Conservation (phyloP, 225 moss, liverwort and hornwort species). For the Polytrichum formosum region DNA sequence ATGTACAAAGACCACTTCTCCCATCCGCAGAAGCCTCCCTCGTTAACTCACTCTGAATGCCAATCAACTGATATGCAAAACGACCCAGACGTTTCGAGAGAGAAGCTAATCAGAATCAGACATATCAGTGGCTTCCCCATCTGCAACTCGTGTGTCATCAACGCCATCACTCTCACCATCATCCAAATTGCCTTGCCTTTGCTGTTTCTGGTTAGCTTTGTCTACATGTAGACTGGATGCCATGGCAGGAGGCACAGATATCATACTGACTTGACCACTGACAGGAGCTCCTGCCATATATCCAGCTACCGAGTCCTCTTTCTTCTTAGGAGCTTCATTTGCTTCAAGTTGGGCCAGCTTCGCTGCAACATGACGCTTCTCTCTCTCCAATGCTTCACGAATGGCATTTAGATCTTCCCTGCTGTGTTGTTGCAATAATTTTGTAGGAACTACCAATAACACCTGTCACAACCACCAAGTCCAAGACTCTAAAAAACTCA, state of each 20-base stretch:
- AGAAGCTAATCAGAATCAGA: slow-evolving; percentile 47
- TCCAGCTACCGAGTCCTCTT: slow-evolving; percentile 7
- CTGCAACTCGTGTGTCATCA: slow-evolving; percentile 23
- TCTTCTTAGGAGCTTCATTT: slow-evolving; percentile 4
- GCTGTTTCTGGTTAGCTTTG: neutral
- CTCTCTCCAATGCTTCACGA: slow-evolving; percentile 45
- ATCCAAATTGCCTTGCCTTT: slow-evolving; percentile 27
- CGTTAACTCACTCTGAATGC: neutral
- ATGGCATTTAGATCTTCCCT: slow-evolving; percentile 32
- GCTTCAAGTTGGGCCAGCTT: slow-evolving; percentile 48
- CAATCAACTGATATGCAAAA: neutral
- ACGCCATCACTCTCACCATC: slow-evolving; percentile 29
- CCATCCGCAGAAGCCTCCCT: neutral
- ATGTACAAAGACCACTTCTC: neutral
- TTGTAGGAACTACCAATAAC: slow-evolving; percentile 36
- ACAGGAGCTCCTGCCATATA: slow-evolving; percentile 11
- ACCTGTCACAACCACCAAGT: slow-evolving; percentile 16
- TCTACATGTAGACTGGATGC: neutral
- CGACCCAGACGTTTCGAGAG: neutral
- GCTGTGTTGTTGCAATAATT: slow-evolving; percentile 49
- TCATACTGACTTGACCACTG: slow-evolving; percentile 11
- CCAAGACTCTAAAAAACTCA: neutral
- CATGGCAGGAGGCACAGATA: neutral
- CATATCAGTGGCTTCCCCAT: slow-evolving; percentile 64
- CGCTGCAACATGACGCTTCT: slow-evolving; percentile 54